phyloP scores from a whole-genome alignment of 495 filamentous ascomycete genomes.

The Cairneyella variabilis region DNA sequence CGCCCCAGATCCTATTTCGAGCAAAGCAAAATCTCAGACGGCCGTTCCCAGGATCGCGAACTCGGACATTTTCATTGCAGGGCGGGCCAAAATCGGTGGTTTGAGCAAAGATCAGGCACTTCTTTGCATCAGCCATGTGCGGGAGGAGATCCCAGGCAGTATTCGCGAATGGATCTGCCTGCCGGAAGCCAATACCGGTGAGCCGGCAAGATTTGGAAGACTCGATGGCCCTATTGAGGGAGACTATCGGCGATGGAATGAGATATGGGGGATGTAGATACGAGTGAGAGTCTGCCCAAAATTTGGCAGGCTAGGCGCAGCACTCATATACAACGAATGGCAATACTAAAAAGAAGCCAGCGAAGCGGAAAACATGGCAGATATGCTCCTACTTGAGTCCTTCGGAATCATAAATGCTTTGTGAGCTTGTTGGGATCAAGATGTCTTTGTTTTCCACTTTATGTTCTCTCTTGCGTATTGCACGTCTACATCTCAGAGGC shows the following conservation, averaged over 20 bases:
- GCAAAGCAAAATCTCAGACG: slow-evolving; percentile 6
- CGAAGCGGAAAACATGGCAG: no score
- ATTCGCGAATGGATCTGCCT: slow-evolving; percentile 79
- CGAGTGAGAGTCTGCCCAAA: no score
- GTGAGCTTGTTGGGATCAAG: no score
- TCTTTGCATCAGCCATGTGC: slow-evolving; percentile 83
- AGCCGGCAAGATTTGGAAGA: slow-evolving; percentile 52
- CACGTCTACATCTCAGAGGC: no score
- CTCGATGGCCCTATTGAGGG: slow-evolving; percentile 52
- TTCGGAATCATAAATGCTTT: no score
- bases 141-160: slow-evolving; percentile 79
- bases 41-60: slow-evolving; percentile 30
- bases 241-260: slow-evolving; percentile 49
- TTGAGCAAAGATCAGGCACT: slow-evolving; percentile 69
- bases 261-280: slow-evolving; percentile 62
- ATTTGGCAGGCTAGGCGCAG: no score
- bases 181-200: slow-evolving; percentile 56
- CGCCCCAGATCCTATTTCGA: slow-evolving; percentile 10
- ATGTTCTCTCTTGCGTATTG: no score
- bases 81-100: slow-evolving; percentile 42
- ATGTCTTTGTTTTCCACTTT: no score
- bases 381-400: no score
- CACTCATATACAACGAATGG: no score
- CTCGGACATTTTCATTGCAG: slow-evolving; percentile 35
- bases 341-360: no score